Evolutionary conservation across 2,329 filamentous ascomycete genomes (phyloP).

Genomic region (Cytospora mali): DNA sequence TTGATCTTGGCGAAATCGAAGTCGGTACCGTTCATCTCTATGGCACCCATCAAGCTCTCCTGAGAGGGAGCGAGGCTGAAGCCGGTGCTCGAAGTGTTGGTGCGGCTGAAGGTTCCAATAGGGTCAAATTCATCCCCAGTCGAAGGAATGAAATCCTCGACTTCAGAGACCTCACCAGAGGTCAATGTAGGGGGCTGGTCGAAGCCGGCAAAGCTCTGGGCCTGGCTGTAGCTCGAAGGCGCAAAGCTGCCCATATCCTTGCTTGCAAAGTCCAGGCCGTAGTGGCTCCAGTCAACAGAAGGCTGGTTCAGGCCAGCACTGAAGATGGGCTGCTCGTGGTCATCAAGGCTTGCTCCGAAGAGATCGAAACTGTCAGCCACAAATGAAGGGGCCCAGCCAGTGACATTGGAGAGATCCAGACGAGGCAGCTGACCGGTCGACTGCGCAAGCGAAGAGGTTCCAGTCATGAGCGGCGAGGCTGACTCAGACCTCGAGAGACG

Average conservation of each 20-base stretch:
- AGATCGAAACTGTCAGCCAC: slow-evolving; percentile 55
- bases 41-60: slow-evolving; percentile 43
- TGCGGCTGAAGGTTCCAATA: slow-evolving; percentile 51
- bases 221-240: slow-evolving; percentile 58
- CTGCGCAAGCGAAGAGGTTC: slow-evolving; percentile 52
- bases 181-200: slow-evolving; percentile 60
- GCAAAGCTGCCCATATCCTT: slow-evolving; percentile 52
- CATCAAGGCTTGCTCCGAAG: slow-evolving; percentile 48
- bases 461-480: slow-evolving; percentile 59
- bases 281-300: slow-evolving; percentile 57
- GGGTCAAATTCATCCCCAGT: slow-evolving; percentile 47
- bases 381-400: slow-evolving; percentile 44
- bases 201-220: slow-evolving; percentile 56
- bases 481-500: slow-evolving; percentile 64
- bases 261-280: slow-evolving; percentile 53
- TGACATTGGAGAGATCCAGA: slow-evolving; percentile 60
- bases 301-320: slow-evolving; percentile 63
- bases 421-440: slow-evolving; percentile 58
- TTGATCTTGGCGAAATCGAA: slow-evolving; percentile 55
- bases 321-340: slow-evolving; percentile 60
- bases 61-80: slow-evolving; percentile 52
- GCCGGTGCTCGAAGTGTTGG: slow-evolving; percentile 49
- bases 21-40: slow-evolving; percentile 54
- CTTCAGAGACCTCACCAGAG: slow-evolving; percentile 69
- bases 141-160: slow-evolving; percentile 57